These are phyloP conservation scores for Wickerhamomyces bovis DNA, from an alignment of 805 yeast species.

Conservation along the genomic window DNA sequence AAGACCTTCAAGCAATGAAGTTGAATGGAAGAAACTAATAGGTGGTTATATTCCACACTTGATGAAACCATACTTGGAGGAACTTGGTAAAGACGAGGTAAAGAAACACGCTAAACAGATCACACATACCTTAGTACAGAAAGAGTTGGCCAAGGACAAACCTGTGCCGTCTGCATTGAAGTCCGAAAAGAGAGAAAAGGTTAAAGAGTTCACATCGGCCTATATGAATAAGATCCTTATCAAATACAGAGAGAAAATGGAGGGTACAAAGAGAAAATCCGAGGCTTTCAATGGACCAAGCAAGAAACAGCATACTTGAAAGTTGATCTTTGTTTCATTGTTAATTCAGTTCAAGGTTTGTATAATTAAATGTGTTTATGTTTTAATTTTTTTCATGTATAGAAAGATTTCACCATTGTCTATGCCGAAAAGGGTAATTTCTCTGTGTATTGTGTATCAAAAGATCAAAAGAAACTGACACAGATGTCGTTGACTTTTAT, in stretches of 20 bases:
- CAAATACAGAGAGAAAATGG: constrained; percentile 35
- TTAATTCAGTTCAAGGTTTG: not conserved
- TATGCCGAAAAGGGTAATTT: constrained; percentile 14
- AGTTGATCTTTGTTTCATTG: not conserved
- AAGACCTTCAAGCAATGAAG: constrained; percentile 4
- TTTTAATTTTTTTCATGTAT: not conserved
- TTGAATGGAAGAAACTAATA: constrained; percentile 39
- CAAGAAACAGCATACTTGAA: constrained; percentile 1
- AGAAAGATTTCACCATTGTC: constrained; percentile 10
- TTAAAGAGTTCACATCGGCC: constrained; percentile 52
- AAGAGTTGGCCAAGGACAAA: constrained; percentile 45
- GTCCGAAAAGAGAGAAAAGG: constrained; percentile 60
- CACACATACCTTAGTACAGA: constrained; percentile 56
- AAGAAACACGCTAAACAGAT: constrained; percentile 79
- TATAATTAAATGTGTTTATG: not conserved
- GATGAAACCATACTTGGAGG: constrained; percentile 56
- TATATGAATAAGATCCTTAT: constrained; percentile 64
- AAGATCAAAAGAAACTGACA: too few species aligned
- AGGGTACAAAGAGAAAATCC: constrained; percentile 10
- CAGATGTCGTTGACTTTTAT: too few species aligned
- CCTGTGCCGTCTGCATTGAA: constrained; percentile 51
- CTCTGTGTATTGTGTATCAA: too few species aligned
- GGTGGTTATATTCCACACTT: constrained; percentile 79
- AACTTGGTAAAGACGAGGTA: constrained; percentile 64
- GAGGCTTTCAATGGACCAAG: not conserved